phyloP scores from a whole-genome alignment of 2,329 filamentous ascomycete genomes.

The Cordyceps javanica region DNA sequence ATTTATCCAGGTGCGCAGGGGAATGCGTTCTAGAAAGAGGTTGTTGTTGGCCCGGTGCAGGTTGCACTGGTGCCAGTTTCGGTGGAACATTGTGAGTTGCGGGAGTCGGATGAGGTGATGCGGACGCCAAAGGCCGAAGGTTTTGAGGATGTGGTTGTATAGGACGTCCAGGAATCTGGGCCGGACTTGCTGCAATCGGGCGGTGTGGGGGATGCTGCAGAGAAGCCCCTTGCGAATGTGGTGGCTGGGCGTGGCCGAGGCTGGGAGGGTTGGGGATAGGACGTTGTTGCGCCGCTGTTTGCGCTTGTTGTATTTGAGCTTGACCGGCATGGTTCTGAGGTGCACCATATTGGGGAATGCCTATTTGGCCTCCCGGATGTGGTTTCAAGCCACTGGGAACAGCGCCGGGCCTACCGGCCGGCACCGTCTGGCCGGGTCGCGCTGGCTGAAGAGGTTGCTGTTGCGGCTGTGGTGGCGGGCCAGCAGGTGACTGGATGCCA shows the following conservation, averaged over 20 bases:
- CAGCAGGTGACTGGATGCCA: constrained; percentile 29
- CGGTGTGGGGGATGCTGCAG: constrained; percentile 15
- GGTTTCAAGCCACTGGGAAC: constrained; percentile 28
- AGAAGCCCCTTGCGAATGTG: constrained; percentile 9
- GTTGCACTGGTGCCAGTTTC: constrained; percentile 21
- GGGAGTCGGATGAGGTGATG: constrained; percentile 22
- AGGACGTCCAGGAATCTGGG: constrained; percentile 17
- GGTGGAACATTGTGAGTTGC: constrained; percentile 21
- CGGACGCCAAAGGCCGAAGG: constrained; percentile 28
- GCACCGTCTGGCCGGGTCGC: background rate
- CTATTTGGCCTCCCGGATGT: constrained; percentile 29
- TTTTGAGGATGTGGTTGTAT: constrained; percentile 16
- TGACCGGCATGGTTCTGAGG: constrained; percentile 18
- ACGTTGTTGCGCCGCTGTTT: constrained; percentile 11
- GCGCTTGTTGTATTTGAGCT: constrained; percentile 15
- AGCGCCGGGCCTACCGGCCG: constrained; percentile 24
- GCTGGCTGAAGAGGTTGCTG: constrained; percentile 23
- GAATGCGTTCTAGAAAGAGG: constrained; percentile 21
- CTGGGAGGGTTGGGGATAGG: constrained; percentile 9
- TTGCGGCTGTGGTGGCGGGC: constrained; percentile 22
- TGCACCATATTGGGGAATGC: constrained; percentile 21
- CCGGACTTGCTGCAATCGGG: constrained; percentile 4
- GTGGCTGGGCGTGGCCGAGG: background rate
- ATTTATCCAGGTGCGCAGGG: constrained; percentile 24
- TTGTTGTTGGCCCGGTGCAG: constrained; percentile 22